Conservation (phyloP, 2,329 filamentous ascomycete genomes). For the Pyrenophora seminiperda region DNA sequence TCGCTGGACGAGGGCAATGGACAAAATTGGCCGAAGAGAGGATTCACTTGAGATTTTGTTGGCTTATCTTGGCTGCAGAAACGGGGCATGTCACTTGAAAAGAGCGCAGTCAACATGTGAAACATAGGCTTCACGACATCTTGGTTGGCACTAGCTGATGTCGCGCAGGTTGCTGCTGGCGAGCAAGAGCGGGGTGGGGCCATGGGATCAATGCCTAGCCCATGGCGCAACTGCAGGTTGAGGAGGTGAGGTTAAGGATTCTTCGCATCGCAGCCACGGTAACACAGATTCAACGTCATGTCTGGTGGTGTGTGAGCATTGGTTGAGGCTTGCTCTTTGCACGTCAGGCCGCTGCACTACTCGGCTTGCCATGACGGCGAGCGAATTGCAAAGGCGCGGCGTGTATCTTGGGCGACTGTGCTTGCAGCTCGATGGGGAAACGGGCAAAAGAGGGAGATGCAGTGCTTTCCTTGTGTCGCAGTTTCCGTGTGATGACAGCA, state of each 20-base stretch:
- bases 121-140: slow-evolving; percentile 17
- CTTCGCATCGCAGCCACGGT: slow-evolving; percentile 8
- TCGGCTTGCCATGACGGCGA: slow-evolving; percentile 6
- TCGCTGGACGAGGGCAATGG: slow-evolving; percentile 7
- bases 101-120: slow-evolving; percentile 12
- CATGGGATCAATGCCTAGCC: neutral
- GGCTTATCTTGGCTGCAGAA: too few species aligned
- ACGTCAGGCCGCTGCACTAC: slow-evolving; percentile 13
- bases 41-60: too few species aligned
- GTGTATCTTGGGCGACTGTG: neutral
- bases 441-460: neutral
- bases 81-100: neutral
- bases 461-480: neutral
- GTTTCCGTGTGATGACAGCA: slow-evolving; percentile 7
- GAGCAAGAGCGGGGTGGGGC: slow-evolving; percentile 1
- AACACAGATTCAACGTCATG: slow-evolving; percentile 10
- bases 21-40: neutral
- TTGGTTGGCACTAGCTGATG: slow-evolving; percentile 13
- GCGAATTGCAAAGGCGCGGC: neutral
- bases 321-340: slow-evolving; percentile 8
- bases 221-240: slow-evolving; percentile 3
- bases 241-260: neutral
- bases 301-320: slow-evolving; percentile 23
- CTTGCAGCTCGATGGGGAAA: slow-evolving; percentile 6
- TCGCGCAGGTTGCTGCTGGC: slow-evolving; percentile 8